Base-by-base conservation (phyloP, 352 stramenopile genomes). In the Phytophthora citrophthora region DNA sequence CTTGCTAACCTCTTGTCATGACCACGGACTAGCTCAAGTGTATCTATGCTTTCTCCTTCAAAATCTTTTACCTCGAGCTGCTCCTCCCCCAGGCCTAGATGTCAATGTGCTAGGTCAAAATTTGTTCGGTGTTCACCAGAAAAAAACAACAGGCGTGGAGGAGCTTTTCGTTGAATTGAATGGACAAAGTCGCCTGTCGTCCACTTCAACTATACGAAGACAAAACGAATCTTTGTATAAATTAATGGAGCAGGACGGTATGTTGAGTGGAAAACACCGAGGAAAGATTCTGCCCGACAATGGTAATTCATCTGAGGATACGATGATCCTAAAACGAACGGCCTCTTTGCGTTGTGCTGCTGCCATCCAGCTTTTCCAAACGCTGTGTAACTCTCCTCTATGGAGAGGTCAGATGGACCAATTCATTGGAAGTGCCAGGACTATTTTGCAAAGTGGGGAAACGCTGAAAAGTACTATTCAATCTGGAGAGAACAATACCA, bases 41-140 rank as follows among this genome's bases (percentile, higher is more conserved):
- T 72, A 72, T 26, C 18, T 82, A 1, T 72, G 63, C 24, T 54
- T 74, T 44, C 57, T 86, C 26, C 54, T 86, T 23, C 34, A 56
- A 7, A n/a, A 57, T 32, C 41, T 72, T n/a, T 41, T 83, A 3
- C 72, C 72, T 0, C 43, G 55, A 45, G 23, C 41, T 16, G 40
- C 54, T 16, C 27, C 45, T 31, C 29, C 23, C 15, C 23, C 45
- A 16, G 31, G 54, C 16, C 26, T 73, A 29, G 32, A 64, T 50
- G 13, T 65, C 20, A 13, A 57, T 31, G 20, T 6, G 15, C 32
- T 79, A 31, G 41, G 20, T 0, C 41, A 53, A 43, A 61, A 6
- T 9, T 11, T 76, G 12, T 65, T 76, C 27, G 31, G 24, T 23
- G 16, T 11, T 24, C 26, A 24, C 43, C 20, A 13, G 39, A 39